Base-by-base conservation (phyloP, 2,329 filamentous ascomycete genomes). In the Epichloe glyceriae region DNA sequence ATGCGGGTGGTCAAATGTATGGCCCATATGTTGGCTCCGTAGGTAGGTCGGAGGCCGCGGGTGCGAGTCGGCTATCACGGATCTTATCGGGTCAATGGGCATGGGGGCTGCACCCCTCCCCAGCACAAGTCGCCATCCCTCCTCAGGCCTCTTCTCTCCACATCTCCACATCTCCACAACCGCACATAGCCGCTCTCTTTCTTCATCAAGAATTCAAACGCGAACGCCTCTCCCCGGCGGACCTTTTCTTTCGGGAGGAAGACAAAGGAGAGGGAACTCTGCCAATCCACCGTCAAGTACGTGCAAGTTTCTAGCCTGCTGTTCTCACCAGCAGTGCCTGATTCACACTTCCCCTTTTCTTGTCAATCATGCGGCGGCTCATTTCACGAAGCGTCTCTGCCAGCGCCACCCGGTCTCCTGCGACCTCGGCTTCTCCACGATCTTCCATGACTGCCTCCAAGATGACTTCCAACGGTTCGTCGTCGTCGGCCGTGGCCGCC, bases 351-450 rank as follows among this genome's bases (percentile, higher is more conserved):
- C 7, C 35, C 22, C 40, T 33, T 30, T 39, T 17, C 37, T 38
- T 35, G 40, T 40, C 49, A 39, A 67, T 55, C 52, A 76, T 76
- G 73, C 72, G 71, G 64, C 72, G 72, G 58, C 60, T 72, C 56
- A 57, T 74, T 56, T 64, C 70, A 49, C 65, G 68, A 54, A 67
- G 70, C 60, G 54, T 63, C 49, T 62, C 66, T 50, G 60, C 61
- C 55, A 63, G 62, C 52, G 62, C 64, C 56, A 60, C 65, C 55
- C 63, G 65, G 58, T 61, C 63, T n/a, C 57, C 61, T 50, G 58
- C 59, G 56, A 51, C 56, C 38, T 56, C 57, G 48, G 53, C 60
- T 46, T 56, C 53, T 50, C 58, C 55, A 49, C 60, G 57, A 55
- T 58, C 55, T 39, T 53, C 57, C 55, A 57, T 59, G 52, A 54